Evolutionary conservation across 176 grass and related monocot genomes (phyloP).

Genomic region (Pharus latifolius): DNA sequence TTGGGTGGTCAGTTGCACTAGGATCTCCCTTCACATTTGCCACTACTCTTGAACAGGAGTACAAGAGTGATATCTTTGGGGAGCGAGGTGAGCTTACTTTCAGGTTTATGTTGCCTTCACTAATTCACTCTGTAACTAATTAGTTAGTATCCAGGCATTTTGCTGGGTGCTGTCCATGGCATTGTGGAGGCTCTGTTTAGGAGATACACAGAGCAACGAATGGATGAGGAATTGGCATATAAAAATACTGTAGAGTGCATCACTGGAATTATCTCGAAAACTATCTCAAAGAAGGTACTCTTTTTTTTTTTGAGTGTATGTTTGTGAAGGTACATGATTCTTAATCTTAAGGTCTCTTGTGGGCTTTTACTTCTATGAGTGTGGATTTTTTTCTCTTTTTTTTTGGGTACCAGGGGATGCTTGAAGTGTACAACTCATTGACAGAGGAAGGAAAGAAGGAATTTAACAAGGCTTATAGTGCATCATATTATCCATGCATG

Average conservation of each 20-base stretch:
- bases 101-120: background rate
- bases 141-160: constrained; percentile 34
- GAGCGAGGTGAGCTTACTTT: constrained; percentile 40
- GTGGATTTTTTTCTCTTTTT: background rate
- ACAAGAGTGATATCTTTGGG: constrained; percentile 84
- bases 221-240: constrained; percentile 54
- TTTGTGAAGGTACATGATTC: too few relatives aligned
- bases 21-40: constrained; percentile 79
- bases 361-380: background rate
- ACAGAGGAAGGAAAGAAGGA: constrained; percentile 59
- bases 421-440: constrained; percentile 58
- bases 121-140: background rate
- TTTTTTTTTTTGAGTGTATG: too few relatives aligned
- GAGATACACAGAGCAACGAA: constrained; percentile 73
- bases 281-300: constrained; percentile 61
- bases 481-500: constrained; percentile 68
- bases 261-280: constrained; percentile 69
- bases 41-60: constrained; percentile 64
- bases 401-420: constrained; percentile 41
- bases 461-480: constrained; percentile 63
- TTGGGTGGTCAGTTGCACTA: constrained; percentile 77
- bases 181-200: constrained; percentile 72
- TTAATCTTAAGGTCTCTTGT: background rate
- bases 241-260: constrained; percentile 75
- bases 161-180: constrained; percentile 63